Evolutionary conservation across 23 red algal genomes (phyloP).

Genomic region (Chondrus crispus): DNA sequence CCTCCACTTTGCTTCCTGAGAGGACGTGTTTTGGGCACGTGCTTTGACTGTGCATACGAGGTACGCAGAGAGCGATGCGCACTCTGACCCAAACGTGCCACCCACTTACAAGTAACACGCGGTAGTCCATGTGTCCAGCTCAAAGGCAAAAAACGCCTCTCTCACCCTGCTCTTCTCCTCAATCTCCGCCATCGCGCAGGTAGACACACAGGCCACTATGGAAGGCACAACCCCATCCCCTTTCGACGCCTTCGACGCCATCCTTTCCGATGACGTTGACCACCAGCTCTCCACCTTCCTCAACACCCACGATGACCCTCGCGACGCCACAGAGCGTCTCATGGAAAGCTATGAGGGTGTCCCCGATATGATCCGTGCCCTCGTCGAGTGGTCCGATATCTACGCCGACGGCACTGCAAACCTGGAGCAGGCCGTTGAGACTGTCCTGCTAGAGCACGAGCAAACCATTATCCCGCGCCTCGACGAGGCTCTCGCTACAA

Average conservation of each 20-base stretch:
- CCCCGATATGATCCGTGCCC: conserved; percentile 25
- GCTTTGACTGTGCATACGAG: too few species aligned
- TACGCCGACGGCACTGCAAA: conserved; percentile 3
- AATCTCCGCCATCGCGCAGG: too few species aligned
- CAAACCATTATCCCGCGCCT: conserved; percentile 24
- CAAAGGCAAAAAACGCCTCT: too few species aligned
- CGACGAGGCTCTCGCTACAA: neutral
- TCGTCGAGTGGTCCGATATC: conserved; percentile 15
- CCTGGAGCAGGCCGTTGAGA: conserved; percentile 26
- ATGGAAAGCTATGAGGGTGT: conserved; percentile 22
- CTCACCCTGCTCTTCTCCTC: too few species aligned
- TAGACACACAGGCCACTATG: neutral
- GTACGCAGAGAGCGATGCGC: too few species aligned
- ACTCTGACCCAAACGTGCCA: too few species aligned
- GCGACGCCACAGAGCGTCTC: neutral
- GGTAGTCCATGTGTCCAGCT: too few species aligned
- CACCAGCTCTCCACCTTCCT: neutral
- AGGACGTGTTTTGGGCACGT: too few species aligned
- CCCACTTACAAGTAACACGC: too few species aligned
- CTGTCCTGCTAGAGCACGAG: conserved; percentile 3
- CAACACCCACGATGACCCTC: neutral
- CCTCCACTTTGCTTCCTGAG: too few species aligned
- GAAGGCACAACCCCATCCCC: neutral
- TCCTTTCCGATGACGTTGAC: neutral
- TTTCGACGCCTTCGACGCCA: conserved; percentile 18